Evolutionary conservation across 352 stramenopile species (phyloP), one percentile per base, ranked within the genome.

Genomic region (Albugo laibachii): DNA sequence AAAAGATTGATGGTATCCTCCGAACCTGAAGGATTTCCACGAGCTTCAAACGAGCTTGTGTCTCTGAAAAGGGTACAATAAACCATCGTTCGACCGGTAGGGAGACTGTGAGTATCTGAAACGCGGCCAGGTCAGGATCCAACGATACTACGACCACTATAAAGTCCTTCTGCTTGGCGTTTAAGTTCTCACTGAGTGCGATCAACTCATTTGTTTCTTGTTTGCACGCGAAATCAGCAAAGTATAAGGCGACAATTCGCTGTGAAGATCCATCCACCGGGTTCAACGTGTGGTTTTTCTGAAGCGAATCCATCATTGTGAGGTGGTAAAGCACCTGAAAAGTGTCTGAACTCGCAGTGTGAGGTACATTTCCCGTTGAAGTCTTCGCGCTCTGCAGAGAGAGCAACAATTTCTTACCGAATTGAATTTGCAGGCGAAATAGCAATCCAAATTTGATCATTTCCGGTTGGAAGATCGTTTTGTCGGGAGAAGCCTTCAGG

Each of bases 191-290:
- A 1, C 58, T 87, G 20, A 88, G 31, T 18, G 42, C 40, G 14
- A 61, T 62, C 19, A 92, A 45, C 36, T 48, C 41, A 38, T 75
- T 81, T 6, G 65, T 72, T 34, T 87, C 64, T 31, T 62, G 60
- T 40, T 61, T 64, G 45, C 76, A 87, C 16, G 58, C 69, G 0
- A 60, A 62, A 35, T 65, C 56, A 1, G 68, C 60, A 50, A 92
- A 89, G 53, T 84, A 86, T 20, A 92, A 73, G 11, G 70, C 73
- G 34, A 89, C 63, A 5, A 89, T 65, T 20, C 74, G 57, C 18
- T 75, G 57, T 3, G 24, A 31, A 31, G 24, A 31, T 31, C 24
- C 24, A 19, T 72, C 50, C 27, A 88, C 63, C 0, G 54, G 53
- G 15, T 70, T 56, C 31, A 92, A 55, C 5, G 50, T 68, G 39